These are phyloP conservation scores for Gossypium gossypioides DNA, from an alignment of 441 rosid species.

Conservation along the genomic window DNA sequence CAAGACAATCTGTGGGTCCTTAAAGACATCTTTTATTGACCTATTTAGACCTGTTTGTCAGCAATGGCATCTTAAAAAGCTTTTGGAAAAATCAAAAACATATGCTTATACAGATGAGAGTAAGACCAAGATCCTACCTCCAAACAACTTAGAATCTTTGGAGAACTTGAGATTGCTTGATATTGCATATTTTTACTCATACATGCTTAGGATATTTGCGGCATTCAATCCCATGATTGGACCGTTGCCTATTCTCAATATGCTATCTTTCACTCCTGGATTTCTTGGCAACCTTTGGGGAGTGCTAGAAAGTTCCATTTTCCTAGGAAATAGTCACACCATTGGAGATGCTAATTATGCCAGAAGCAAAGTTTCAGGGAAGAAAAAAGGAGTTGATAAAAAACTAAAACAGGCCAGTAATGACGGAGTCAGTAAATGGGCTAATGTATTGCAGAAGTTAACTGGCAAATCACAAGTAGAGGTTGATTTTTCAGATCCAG, in stretches of 20 bases:
- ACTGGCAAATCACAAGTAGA: slow-evolving; percentile 60
- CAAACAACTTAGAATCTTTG: slow-evolving; percentile 22
- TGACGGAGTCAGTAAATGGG: slow-evolving; percentile 66
- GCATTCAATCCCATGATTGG: slow-evolving; percentile 54
- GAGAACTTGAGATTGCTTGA: slow-evolving; percentile 55
- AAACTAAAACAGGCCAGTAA: slow-evolving; percentile 45
- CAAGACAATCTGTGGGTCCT: slow-evolving; percentile 23
- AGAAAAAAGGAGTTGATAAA: slow-evolving; percentile 34
- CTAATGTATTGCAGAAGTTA: slow-evolving; percentile 57
- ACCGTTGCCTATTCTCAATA: slow-evolving; percentile 74
- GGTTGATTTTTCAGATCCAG: slow-evolving; percentile 25
- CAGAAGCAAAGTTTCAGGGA: slow-evolving; percentile 28
- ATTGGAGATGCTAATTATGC: slow-evolving; percentile 17
- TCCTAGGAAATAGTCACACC: slow-evolving; percentile 26
- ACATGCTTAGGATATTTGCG: slow-evolving; percentile 71
- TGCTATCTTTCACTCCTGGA: slow-evolving; percentile 88
- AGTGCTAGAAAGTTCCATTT: slow-evolving; percentile 47
- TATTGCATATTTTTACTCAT: slow-evolving; percentile 71
- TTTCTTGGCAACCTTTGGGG: slow-evolving; percentile 63
- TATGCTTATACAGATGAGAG: slow-evolving; percentile 20
- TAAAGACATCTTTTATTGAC: slow-evolving; percentile 49
- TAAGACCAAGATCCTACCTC: slow-evolving; percentile 21
- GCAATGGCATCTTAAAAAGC: slow-evolving; percentile 86
- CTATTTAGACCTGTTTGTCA: slow-evolving; percentile 67
- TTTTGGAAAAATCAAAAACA: slow-evolving; percentile 44